Evolutionary conservation across 2,329 filamentous ascomycete genomes (phyloP), one percentile per base, ranked within the genome.

Genomic region (Colletotrichum tanaceti): DNA sequence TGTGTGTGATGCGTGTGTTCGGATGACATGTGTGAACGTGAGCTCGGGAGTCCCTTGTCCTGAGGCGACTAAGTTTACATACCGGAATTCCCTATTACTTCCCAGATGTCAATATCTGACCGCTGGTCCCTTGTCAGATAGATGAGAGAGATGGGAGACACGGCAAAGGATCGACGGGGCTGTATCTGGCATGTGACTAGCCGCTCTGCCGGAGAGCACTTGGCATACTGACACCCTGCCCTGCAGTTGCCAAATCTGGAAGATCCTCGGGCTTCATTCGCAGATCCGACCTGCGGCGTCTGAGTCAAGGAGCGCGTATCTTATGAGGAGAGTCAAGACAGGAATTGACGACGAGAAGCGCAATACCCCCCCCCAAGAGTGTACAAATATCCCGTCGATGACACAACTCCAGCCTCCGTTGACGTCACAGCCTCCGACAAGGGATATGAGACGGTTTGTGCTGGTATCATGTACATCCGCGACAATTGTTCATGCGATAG

Each of bases 351-450:
- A 32, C 38, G 43, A 11, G 9, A 28, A 28, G 24, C 24, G 24
- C 24, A 28, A 35, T 38, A 6, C 0, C 13, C 60, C 20, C 46
- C 49, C 22, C n/a, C n/a, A n/a, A 46, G 22, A 50, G 9, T 22
- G 46, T n/a, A n/a, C n/a, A n/a, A n/a, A n/a, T n/a, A 5, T 44
- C 20, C 41, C 32, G 54, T 44, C 35, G 47, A 65, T 68, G 65
- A 68, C 65, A 60, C 65, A 55, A 55, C n/a, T 32, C 11, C 54
- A 38, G 43, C 43, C 61, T 43, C 32, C 39, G 11, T 55, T 38
- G 65, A 65, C 61, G 65, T 60, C 65, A 68, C 49, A n/a, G n/a
- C 32, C 20, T 18, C 22, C n/a, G 55, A 13, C 16, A 65, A 13
- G 54, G 43, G 38, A 24, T 38, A 24, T 20, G 57, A 59, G 43